A percentile compares a stretch with the other conserved stretches of the same genome.
Evolutionary conservation across 768 basidiomycete species (phyloP).

Genomic region (Lactifluus hygrophoroides): DNA sequence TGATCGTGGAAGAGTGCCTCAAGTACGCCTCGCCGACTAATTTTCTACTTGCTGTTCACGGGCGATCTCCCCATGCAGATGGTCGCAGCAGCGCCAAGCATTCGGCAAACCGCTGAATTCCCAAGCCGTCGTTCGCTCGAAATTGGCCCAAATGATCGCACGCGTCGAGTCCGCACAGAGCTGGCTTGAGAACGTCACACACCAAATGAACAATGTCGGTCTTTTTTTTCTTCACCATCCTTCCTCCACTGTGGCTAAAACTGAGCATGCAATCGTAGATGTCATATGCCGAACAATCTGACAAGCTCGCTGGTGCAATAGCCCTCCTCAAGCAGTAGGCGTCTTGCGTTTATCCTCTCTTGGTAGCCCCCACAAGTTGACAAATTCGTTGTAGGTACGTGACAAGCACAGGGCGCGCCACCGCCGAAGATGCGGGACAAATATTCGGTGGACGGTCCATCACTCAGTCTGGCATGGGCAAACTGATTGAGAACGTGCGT

Average conservation of each 20-base stretch:
- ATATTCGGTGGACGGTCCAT: conserved; percentile 87
- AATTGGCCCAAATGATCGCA: conserved; percentile 85
- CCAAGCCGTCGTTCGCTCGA: conserved; percentile 82
- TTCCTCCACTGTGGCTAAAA: conserved; percentile 14
- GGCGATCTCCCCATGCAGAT: conserved; percentile 37
- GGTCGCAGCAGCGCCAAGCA: conserved; percentile 82
- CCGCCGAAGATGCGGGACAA: conserved; percentile 68
- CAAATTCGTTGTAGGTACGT: conserved; percentile 42
- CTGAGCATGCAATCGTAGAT: conserved; percentile 41
- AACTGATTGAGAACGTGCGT: conserved; percentile 65
- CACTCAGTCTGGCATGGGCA: conserved; percentile 83
- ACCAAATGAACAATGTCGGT: conserved; percentile 83
- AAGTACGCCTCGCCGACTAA: conserved; percentile 42
- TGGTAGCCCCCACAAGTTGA: conserved; percentile 6
- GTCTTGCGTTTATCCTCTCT: background rate
- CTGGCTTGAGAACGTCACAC: conserved; percentile 85
- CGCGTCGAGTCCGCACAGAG: conserved; percentile 79
- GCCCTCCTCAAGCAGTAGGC: conserved; percentile 81
- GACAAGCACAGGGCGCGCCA: conserved; percentile 56
- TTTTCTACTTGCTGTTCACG: background rate
- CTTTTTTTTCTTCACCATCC: background rate
- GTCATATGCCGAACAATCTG: conserved; percentile 77
- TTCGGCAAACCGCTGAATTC: conserved; percentile 81
- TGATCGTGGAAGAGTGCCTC: conserved; percentile 83
- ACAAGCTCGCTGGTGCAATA: conserved; percentile 81